Evolutionary conservation across 495 filamentous ascomycete genomes (phyloP), one percentile per base, ranked within the genome.

Genomic region (Aspergillus biplanus): DNA sequence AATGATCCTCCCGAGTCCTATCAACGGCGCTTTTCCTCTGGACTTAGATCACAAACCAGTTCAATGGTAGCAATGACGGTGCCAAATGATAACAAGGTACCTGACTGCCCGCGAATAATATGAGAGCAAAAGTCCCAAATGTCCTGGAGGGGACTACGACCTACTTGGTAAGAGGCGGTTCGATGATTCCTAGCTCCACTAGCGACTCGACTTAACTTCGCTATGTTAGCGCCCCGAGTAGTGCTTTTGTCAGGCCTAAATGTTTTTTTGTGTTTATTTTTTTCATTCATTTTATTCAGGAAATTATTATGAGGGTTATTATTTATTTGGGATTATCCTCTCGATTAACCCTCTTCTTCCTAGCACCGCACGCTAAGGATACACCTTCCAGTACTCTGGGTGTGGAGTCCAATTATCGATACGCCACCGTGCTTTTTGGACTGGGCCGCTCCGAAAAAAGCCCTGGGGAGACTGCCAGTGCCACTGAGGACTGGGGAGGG

Each of bases 391-490:
- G 39, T 65, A 35, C 16, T 39, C 42, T 59, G 46, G 37, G 47
- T 44, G 58, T 59, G 61, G 65, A 61, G 63, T 56, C 54, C 56
- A 65, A 66, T 58, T 61, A 65, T 63, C 67, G 48, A 66, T 55
- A 60, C 63, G 61, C 60, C 63, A 66, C 57, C 39, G 34, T 61
- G 46, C 56, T 61, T 62, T 49, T 57, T 44, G 21, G 21, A 55
- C 46, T 62, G 59, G 64, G 37, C 61, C 59, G 61, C 46, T 56
- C 61, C 61, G 58, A 67, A 49, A 35, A 61, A 57, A 65, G 63
- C 57, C 32, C 60, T 63, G 56, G 60, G 55, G 56, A 59, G 32
- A 44, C 60, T 67, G 58, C 49, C 62, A 65, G 44, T 57, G 56
- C 57, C 57, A 62, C 59, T 64, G 39, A 56, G 57, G 53, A 63